phyloP scores from a whole-genome alignment of 1,139 yeast species.

The Yamadazyma buinensis region DNA sequence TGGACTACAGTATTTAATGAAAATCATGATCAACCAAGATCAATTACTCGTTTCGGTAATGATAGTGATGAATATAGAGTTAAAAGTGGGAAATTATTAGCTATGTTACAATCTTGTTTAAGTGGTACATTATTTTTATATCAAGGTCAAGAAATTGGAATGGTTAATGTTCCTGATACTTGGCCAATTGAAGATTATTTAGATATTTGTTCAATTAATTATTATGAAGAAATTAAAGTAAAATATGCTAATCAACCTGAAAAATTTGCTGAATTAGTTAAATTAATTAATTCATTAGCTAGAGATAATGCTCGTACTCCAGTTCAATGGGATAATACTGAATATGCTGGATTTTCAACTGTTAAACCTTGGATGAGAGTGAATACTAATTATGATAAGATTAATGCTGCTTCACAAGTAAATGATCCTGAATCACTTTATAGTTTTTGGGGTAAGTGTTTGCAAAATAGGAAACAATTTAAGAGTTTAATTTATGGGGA shows the following conservation, averaged over 20 bases:
- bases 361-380: slow-evolving; percentile 56
- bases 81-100: slow-evolving; percentile 45
- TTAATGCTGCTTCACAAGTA: slow-evolving; percentile 48
- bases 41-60: slow-evolving; percentile 50
- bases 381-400: slow-evolving; percentile 46
- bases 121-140: slow-evolving; percentile 59
- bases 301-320: slow-evolving; percentile 60
- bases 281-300: slow-evolving; percentile 32
- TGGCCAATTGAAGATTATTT: slow-evolving; percentile 51
- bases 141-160: slow-evolving; percentile 63
- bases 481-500: slow-evolving; percentile 47
- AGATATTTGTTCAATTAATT: slow-evolving; percentile 47
- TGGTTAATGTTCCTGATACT: slow-evolving; percentile 40
- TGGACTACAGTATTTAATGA: slow-evolving; percentile 57
- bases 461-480: slow-evolving; percentile 42
- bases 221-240: slow-evolving; percentile 32
- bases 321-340: slow-evolving; percentile 51
- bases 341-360: slow-evolving; percentile 49
- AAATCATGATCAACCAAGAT: slow-evolving; percentile 59
- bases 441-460: slow-evolving; percentile 42
- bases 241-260: slow-evolving; percentile 29
- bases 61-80: slow-evolving; percentile 26
- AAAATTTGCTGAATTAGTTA: slow-evolving; percentile 28
- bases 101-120: slow-evolving; percentile 42
- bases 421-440: slow-evolving; percentile 46